phyloP scores from a whole-genome alignment of 192 early-diverging fungal genomes.

The Linnemannia exigua region DNA sequence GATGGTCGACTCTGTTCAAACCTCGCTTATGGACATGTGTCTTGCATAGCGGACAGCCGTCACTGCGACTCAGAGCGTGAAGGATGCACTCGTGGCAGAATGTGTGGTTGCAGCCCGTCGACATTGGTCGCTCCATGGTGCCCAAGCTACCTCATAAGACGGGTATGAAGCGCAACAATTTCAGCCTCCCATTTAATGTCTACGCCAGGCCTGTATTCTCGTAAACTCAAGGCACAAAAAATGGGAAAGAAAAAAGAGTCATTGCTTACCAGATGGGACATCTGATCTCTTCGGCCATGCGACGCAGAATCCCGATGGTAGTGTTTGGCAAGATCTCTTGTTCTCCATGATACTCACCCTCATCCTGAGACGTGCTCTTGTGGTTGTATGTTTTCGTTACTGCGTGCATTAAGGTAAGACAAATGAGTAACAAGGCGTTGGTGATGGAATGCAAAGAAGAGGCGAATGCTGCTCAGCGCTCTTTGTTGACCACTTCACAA shows the following conservation, averaged over 20 bases:
- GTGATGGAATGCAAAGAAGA: background rate
- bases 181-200: too few species aligned
- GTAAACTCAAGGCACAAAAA: too few species aligned
- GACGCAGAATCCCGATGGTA: slow-evolving; percentile 33
- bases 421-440: background rate
- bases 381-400: background rate
- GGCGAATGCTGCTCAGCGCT: background rate
- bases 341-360: background rate
- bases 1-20: slow-evolving; percentile 32
- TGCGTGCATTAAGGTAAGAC: slow-evolving; percentile 27
- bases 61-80: slow-evolving; percentile 29
- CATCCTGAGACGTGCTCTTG: background rate
- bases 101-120: slow-evolving; percentile 49
- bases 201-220: too few species aligned
- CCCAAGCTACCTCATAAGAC: slow-evolving; percentile 11
- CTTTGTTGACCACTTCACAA: background rate
- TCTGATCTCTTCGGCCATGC: slow-evolving; percentile 54
- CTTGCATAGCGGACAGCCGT: slow-evolving; percentile 53
- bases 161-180: too few species aligned
- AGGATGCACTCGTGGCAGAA: slow-evolving; percentile 50
- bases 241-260: background rate
- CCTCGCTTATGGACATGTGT: slow-evolving; percentile 34
- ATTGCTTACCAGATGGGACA: slow-evolving; percentile 43
- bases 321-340: slow-evolving; percentile 41
- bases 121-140: slow-evolving; percentile 33